Base-by-base conservation (phyloP, 768 basidiomycete genomes). In the Lentinula edodes region DNA sequence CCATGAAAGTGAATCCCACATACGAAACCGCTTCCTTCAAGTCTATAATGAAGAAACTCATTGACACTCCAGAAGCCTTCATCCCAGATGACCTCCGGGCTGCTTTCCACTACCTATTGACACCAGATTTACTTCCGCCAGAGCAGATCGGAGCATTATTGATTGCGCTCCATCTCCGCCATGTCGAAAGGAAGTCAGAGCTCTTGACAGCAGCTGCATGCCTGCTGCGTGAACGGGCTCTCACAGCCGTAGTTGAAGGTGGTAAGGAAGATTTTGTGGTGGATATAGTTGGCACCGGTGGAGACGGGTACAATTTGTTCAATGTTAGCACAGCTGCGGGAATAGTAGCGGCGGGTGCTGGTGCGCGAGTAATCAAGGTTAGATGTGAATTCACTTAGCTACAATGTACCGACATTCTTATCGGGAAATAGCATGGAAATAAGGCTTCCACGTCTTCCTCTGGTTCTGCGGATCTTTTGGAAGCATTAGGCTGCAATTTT, bases 321-420 rank as follows among this genome's bases (percentile, higher is more conserved):
- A 98, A 98, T 71, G 95, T 98, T 57, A 95, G 93, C 70, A 98
- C 96, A 0, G 89, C 93, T 2, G 95, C 96, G 2, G 95, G 84
- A 0, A 83, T 99, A 63, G 91, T 98, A 18, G 96, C 95, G 34
- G 94, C 95, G 23, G 96, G 95, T 13, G 91, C 95, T 6, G 96
- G 96, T 5, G 92, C 92, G 0, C 82, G 94, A 38, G 94, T 99
- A 2, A 85, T 93, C 71, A 98, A 99, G 80, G 95, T 92, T 23
- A 23, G 41, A 57, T 41, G 59, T 54, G 35, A 34, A 34, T 36
- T 23, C 39, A 32, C 23, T 36, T 10, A 46, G 34, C 35, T 39
- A 48, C 60, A 60, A 58, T 8, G 65, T 16, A 52, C 60, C 50
- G 58, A 51, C 16, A n/a, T 16, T 28, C 13, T 60, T 63, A 62